phyloP scores from a whole-genome alignment of 177 flowering plant genomes.

The Vitis hybrid region DNA sequence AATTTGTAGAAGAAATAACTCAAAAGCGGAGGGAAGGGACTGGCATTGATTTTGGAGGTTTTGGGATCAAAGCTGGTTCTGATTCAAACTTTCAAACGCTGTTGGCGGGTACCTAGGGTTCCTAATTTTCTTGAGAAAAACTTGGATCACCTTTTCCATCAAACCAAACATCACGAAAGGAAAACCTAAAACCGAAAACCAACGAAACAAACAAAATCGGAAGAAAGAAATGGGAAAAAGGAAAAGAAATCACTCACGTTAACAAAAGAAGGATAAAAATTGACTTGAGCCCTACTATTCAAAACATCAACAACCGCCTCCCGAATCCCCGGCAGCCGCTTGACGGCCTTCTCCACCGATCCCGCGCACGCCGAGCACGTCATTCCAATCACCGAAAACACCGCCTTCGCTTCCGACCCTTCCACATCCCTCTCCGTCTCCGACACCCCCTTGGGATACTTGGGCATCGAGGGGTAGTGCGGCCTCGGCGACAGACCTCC shows the following conservation, averaged over 20 bases:
- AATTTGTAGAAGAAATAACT: too few relatives aligned
- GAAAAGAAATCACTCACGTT: constrained; percentile 36
- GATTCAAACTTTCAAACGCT: too few relatives aligned
- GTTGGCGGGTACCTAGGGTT: too few relatives aligned
- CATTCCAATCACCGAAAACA: constrained; percentile 72
- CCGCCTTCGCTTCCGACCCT: constrained; percentile 44
- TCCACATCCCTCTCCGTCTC: constrained; percentile 15
- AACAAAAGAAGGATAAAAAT: constrained; percentile 56
- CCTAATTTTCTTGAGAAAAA: too few relatives aligned
- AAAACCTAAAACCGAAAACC: not conserved
- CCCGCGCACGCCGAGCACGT: constrained; percentile 84
- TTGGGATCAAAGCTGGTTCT: too few relatives aligned
- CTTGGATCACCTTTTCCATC: too few relatives aligned
- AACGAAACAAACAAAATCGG: not conserved
- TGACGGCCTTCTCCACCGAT: constrained; percentile 78
- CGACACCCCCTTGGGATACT: constrained; percentile 35
- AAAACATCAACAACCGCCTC: constrained; percentile 77
- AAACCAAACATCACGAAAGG: too few relatives aligned
- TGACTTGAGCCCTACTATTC: constrained; percentile 58
- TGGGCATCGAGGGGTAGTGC: constrained; percentile 54
- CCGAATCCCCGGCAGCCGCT: constrained; percentile 66
- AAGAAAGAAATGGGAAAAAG: not conserved
- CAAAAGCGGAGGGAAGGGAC: too few relatives aligned
- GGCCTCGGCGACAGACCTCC: constrained; percentile 37
- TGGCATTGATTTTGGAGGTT: too few relatives aligned